Evolutionary conservation across 2,329 filamentous ascomycete genomes (phyloP).

Genomic region (Rugonectria rugulosa): DNA sequence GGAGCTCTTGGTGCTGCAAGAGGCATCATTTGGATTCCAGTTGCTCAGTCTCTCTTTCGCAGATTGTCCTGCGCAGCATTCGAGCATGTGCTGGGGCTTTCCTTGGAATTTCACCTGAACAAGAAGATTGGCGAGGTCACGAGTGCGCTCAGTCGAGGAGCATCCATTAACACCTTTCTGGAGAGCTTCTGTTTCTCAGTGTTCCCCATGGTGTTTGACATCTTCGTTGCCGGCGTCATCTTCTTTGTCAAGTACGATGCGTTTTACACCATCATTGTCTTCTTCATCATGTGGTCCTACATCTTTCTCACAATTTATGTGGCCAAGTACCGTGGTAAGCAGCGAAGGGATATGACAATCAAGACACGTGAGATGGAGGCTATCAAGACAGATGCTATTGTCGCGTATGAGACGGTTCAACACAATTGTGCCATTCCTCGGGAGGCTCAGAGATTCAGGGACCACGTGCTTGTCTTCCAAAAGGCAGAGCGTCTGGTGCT

Average conservation of each 20-base stretch:
- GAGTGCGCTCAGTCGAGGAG: slow-evolving; percentile 56
- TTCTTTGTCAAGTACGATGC: slow-evolving; percentile 56
- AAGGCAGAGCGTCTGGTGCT: slow-evolving; percentile 40
- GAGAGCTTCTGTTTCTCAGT: slow-evolving; percentile 58
- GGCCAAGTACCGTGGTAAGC: slow-evolving; percentile 53
- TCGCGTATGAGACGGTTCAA: slow-evolving; percentile 65
- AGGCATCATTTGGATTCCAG: slow-evolving; percentile 56
- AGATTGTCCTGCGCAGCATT: slow-evolving; percentile 54
- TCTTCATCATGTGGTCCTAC: slow-evolving; percentile 58
- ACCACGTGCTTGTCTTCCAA: slow-evolving; percentile 62
- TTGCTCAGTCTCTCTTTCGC: slow-evolving; percentile 53
- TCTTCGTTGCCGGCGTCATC: slow-evolving; percentile 55
- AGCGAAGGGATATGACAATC: slow-evolving; percentile 53
- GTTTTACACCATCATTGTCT: slow-evolving; percentile 57
- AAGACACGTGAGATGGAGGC: slow-evolving; percentile 58
- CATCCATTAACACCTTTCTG: slow-evolving; percentile 57
- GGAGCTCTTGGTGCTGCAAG: slow-evolving; percentile 52
- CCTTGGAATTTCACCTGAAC: slow-evolving; percentile 59
- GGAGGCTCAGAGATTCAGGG: slow-evolving; percentile 64
- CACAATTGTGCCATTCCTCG: slow-evolving; percentile 69
- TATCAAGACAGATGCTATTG: slow-evolving; percentile 56
- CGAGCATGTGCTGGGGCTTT: slow-evolving; percentile 55
- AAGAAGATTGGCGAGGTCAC: slow-evolving; percentile 61
- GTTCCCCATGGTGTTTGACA: slow-evolving; percentile 59
- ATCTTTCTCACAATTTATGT: slow-evolving; percentile 60